Evolutionary conservation across 768 basidiomycete genomes (phyloP).

Genomic region (Hydnum rufescens): DNA sequence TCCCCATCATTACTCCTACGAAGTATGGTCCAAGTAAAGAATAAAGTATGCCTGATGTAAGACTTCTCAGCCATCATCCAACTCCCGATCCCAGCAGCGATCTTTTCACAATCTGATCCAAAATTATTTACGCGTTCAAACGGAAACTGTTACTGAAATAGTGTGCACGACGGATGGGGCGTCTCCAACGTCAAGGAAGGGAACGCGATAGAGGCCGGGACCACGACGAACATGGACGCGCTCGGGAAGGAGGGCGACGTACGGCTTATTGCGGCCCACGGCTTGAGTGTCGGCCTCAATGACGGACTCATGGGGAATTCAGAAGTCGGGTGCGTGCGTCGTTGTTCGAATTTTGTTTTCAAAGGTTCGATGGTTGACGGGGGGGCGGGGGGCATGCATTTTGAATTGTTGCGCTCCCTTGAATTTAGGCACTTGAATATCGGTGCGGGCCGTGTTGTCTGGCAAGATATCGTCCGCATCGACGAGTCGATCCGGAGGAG

Average conservation of each 20-base stretch:
- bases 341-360: background rate
- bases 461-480: slow-evolving; percentile 95
- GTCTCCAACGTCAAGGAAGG: slow-evolving; percentile 43
- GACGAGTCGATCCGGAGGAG: slow-evolving; percentile 80
- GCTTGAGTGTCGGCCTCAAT: slow-evolving; percentile 76
- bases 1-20: no score
- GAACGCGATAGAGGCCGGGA: slow-evolving; percentile 70
- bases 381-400: no score
- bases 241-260: slow-evolving; percentile 60
- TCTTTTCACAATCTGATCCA: no score
- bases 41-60: no score
- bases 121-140: no score
- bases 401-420: no score
- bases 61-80: no score
- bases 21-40: no score
- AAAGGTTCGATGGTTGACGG: background rate
- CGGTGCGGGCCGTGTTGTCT: slow-evolving; percentile 84
- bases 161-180: slow-evolving; percentile 96
- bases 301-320: slow-evolving; percentile 98
- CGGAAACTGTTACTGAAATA: no score
- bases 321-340: slow-evolving; percentile 57
- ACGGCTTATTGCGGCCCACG: slow-evolving; percentile 61
- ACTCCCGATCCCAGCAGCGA: no score
- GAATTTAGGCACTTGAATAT: slow-evolving; percentile 76
- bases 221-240: slow-evolving; percentile 75